Base-by-base conservation (phyloP, 2,329 filamentous ascomycete species). In the Arachnomyces sp. region DNA sequence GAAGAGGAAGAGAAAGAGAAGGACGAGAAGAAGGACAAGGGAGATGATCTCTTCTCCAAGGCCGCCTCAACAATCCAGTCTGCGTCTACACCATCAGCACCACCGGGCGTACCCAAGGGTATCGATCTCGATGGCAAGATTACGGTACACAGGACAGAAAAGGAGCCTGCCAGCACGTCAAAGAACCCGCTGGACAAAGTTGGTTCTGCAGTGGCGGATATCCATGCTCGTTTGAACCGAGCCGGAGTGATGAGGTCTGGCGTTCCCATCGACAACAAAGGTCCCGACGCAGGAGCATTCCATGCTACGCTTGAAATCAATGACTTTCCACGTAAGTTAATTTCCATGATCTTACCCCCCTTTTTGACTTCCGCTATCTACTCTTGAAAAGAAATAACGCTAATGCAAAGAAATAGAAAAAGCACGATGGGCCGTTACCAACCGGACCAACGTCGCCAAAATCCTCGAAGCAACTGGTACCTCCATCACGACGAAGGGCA, bases 261-360 rank as follows among this genome's bases (percentile, higher is more conserved):
- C 11, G 89, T 94, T 46, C 88, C 92, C 6, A 93, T 95, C 59
- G 92, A 98, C 69, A 98, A 98, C 69, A 95, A 95, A 65, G 92
- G 92, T 1, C 92, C 92, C 1, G 92, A 98, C 62, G 92, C 92
- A 3, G 92, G 92, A 38, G 88, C 89, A 0, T 98, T 88, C 74
- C 92, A 98, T 62, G 89, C 92, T 12, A 96, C 90, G 3, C 74
- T 98, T 46, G 92, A 96, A 65, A 98, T 98, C 77, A 98, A 98
- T 65, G 92, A 98, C 66, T 96, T 96, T 65, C 92, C 92, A 28
- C 92, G 69, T 73, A 68, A 65, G 69, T 67, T n/a, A n/a, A n/a
- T n/a, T 50, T 38, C 30, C 8, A 16, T 40, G 37, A 35, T 28
- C 25, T 11, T 34, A 35, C n/a, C 28, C 37, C 35, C 36, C 6